Conservation (phyloP, 768 basidiomycete species). For the Baorangia bicolor region DNA sequence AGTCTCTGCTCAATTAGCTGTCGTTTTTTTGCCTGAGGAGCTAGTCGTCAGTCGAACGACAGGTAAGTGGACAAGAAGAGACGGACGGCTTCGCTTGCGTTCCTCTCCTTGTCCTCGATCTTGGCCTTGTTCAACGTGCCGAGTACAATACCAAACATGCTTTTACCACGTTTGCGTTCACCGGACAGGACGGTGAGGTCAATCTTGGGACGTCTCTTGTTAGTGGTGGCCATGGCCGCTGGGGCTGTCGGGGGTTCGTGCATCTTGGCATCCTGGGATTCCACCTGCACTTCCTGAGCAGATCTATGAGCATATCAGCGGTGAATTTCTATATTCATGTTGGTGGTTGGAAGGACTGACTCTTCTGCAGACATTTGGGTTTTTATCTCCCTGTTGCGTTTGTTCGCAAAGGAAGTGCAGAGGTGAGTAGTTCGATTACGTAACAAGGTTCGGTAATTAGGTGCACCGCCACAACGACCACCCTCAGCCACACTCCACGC, state of each 20-base stretch:
- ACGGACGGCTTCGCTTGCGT: constrained; percentile 78
- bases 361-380: constrained; percentile 52
- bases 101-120: constrained; percentile 81
- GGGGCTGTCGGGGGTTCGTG: constrained; percentile 45
- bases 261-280: constrained; percentile 35
- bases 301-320: constrained; percentile 19
- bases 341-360: constrained; percentile 34
- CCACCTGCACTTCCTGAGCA: constrained; percentile 31
- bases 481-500: background rate
- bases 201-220: constrained; percentile 71
- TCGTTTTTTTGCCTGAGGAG: constrained; percentile 74
- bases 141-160: constrained; percentile 81
- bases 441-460: constrained; percentile 25
- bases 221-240: constrained; percentile 41
- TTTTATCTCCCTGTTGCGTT: constrained; percentile 18
- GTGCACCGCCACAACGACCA: constrained; percentile 12
- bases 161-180: constrained; percentile 82
- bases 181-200: constrained; percentile 55
- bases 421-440: constrained; percentile 12
- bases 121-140: constrained; percentile 87
- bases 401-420: background rate
- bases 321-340: background rate
- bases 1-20: constrained; percentile 82
- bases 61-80: background rate
- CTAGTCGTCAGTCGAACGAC: constrained; percentile 6